Evolutionary conservation across 2,329 filamentous ascomycete genomes (phyloP).

Genomic region (Penicillium sp.): DNA sequence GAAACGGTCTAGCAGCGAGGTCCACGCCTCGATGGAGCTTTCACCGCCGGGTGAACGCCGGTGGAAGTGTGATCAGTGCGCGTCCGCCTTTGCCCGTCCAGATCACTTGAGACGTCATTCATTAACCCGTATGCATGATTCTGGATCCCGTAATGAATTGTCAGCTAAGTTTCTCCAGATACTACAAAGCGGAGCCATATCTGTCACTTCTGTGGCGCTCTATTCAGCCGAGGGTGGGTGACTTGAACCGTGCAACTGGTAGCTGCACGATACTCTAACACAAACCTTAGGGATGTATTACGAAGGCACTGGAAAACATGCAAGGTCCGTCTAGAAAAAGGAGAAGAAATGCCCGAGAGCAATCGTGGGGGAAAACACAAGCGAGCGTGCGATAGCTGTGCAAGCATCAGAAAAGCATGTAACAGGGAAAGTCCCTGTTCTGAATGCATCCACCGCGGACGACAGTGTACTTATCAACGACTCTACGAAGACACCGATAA

Average conservation of each 20-base stretch:
- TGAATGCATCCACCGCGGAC: conserved; percentile 22
- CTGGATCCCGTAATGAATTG: not conserved
- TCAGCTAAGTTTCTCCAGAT: conserved; percentile 14
- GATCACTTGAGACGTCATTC: conserved; percentile 30
- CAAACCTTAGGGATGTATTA: conserved; percentile 20
- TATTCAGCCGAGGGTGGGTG: conserved; percentile 29
- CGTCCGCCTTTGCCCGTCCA: conserved; percentile 24
- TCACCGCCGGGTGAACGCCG: conserved; percentile 4
- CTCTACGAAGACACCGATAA: conserved; percentile 7
- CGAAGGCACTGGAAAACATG: conserved; percentile 32
- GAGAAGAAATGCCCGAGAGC: conserved; percentile 22
- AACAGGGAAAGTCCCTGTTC: conserved; percentile 22
- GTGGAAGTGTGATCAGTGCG: conserved; percentile 29
- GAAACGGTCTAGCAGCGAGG: conserved; percentile 6
- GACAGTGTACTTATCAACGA: conserved; percentile 25
- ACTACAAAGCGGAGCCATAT: conserved; percentile 16
- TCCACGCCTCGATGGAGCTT: conserved; percentile 6
- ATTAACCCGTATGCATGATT: conserved; percentile 22
- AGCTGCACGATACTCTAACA: not conserved
- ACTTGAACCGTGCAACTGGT: not conserved
- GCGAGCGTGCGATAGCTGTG: conserved; percentile 32
- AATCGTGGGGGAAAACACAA: conserved; percentile 27
- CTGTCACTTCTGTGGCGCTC: conserved; percentile 26
- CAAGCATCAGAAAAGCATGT: conserved; percentile 28
- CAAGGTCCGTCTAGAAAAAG: conserved; percentile 18